A percentile compares a stretch with the other conserved stretches of the same genome.
Conservation (phyloP, 129 eudicot species). For the Pseudognaphalium luteoalbum region DNA sequence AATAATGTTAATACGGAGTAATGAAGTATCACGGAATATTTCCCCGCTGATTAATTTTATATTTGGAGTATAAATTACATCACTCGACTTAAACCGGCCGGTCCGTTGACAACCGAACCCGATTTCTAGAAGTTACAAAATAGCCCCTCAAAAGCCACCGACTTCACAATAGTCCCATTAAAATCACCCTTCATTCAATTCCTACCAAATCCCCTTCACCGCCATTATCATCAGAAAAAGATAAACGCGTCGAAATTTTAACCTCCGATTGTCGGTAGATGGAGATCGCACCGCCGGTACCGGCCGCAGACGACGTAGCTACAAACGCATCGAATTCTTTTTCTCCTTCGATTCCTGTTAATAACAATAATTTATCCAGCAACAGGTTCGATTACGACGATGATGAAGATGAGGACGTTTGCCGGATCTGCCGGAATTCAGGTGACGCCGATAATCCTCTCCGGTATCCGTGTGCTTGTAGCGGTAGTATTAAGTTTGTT, state of each 20-base stretch:
- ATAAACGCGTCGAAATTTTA: constrained; percentile 6
- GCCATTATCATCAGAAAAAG: neutral
- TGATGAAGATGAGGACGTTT: constrained; percentile 79
- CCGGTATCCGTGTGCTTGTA: constrained; percentile 81
- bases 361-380: constrained; percentile 1
- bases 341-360: constrained; percentile 19
- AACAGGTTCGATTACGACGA: constrained; percentile 49
- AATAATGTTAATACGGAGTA: too few species aligned
- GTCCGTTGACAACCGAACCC: too few species aligned
- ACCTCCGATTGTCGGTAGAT: constrained; percentile 20
- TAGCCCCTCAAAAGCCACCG: neutral
- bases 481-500: constrained; percentile 87
- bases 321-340: constrained; percentile 15
- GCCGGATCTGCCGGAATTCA: constrained; percentile 84
- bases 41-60: too few species aligned
- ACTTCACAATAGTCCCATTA: neutral
- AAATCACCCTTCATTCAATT: neutral
- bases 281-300: constrained; percentile 60
- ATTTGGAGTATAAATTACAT: too few species aligned
- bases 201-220: neutral
- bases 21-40: too few species aligned
- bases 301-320: constrained; percentile 38
- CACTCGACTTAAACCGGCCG: too few species aligned
- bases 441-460: constrained; percentile 82
- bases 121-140: neutral